Conservation (phyloP, 192 early-diverging fungal species). For the Coemansia asiatica region DNA sequence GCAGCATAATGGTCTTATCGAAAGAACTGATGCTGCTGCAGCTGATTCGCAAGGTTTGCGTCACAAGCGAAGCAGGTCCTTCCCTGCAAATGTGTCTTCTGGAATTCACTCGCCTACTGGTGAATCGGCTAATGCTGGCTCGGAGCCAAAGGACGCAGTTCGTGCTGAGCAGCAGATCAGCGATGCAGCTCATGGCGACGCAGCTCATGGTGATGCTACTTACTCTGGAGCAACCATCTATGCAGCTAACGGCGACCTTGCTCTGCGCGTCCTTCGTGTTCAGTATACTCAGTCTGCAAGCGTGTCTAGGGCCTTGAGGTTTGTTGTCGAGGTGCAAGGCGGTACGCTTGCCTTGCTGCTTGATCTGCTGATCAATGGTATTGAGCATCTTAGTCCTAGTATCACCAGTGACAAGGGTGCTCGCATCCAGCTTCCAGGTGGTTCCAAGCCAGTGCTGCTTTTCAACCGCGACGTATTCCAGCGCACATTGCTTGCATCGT, state of each 20-base stretch:
- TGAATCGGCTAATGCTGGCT: slow-evolving; percentile 1
- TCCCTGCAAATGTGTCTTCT: slow-evolving; percentile 24
- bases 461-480: slow-evolving; percentile 57
- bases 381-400: slow-evolving; percentile 42
- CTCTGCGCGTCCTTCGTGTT: slow-evolving; percentile 46
- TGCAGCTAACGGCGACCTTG: slow-evolving; percentile 47
- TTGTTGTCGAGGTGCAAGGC: slow-evolving; percentile 63
- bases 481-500: slow-evolving; percentile 64
- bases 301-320: slow-evolving; percentile 16
- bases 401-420: slow-evolving; percentile 55
- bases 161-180: slow-evolving; percentile 36
- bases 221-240: slow-evolving; percentile 45
- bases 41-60: slow-evolving; percentile 20
- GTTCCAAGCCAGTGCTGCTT: slow-evolving; percentile 28
- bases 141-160: slow-evolving; percentile 6
- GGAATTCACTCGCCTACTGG: slow-evolving; percentile 11
- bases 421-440: slow-evolving; percentile 29
- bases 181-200: slow-evolving; percentile 33
- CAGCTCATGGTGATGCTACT: slow-evolving; percentile 28
- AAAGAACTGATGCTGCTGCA: slow-evolving; percentile 2
- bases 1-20: background rate
- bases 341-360: slow-evolving; percentile 61
- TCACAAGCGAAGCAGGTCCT: slow-evolving; percentile 54
- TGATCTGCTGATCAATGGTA: slow-evolving; percentile 62
- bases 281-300: slow-evolving; percentile 24